Base-by-base conservation (phyloP, 202 grass and related monocot genomes). In the Schoenoplectus triqueter region DNA sequence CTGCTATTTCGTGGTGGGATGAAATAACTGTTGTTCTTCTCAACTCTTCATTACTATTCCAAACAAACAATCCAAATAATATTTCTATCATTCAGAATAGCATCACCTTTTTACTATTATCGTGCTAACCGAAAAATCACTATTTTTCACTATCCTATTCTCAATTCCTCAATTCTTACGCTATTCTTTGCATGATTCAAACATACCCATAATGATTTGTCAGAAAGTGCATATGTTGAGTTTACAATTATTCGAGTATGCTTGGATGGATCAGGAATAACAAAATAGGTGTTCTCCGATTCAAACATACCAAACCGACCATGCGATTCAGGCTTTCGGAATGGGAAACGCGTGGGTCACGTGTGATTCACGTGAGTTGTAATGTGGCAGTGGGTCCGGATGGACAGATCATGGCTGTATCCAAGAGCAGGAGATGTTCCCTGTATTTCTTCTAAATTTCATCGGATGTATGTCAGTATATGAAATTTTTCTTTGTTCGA, bases 391-490 rank as follows among this genome's bases (percentile, higher is more conserved):
- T 98, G 67, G 91, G 90, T 0, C 67, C 87, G 10, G 86, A 94
- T n/a, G 91, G 91, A 0, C 84, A 89, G 85, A 69, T 95, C 68
- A 81, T 85, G 51, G 64, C 67, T 0, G 84, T 74, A 76, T 87
- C 80, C 78, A 87, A 82, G 90, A 71, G 85, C 56, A 89, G 69
- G 86, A 84, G 95, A 48, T 98, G 95, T 57, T 64, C 78, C 50
- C 84, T 91, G 10, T 89, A 91, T 66, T 95, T 98, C 86, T 73
- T 92, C 42, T 98, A 93, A 83, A 20, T 82, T 55, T 44, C 31
- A 59, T 41, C 6, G 5, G 22, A 56, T 77, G 21, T 2, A 10
- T 56, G 5, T 6, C 18, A 69, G 31, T 31, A 31, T 31, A 31
- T 31, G 69, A 10, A 10, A n/a, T 65, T 52, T 7, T 3, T 1